These are phyloP conservation scores for Cordyceps farinosa DNA, from an alignment of 2,329 filamentous ascomycete genomes.

Conservation along the genomic window DNA sequence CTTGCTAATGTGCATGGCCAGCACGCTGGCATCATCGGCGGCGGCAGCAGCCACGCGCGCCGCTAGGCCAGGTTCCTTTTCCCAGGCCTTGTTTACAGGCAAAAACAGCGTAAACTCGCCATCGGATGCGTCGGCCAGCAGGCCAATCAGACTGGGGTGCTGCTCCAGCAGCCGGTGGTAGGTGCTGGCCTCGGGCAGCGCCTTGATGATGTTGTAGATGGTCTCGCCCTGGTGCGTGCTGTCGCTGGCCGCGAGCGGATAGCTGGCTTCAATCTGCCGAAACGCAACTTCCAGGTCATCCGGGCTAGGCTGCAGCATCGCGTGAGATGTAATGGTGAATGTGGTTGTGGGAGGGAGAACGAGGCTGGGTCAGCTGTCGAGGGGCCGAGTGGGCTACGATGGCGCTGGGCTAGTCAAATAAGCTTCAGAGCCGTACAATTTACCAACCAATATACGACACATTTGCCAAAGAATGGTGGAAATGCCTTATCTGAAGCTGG, in stretches of 20 bases:
- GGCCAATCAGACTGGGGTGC: not conserved
- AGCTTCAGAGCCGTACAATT: too few relatives aligned
- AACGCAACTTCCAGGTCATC: not conserved
- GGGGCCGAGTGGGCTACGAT: too few relatives aligned
- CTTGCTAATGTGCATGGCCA: constrained; percentile 5
- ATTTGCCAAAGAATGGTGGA: too few relatives aligned
- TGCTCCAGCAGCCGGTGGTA: not conserved
- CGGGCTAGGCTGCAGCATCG: not conserved
- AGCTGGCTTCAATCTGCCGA: not conserved
- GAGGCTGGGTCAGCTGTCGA: not conserved
- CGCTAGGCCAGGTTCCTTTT: not conserved
- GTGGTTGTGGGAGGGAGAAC: too few relatives aligned
- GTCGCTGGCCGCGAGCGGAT: not conserved
- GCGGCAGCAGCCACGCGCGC: not conserved
- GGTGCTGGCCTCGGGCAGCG: constrained; percentile 2
- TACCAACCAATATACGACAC: too few relatives aligned
- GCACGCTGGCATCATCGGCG: not conserved
- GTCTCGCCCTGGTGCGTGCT: not conserved
- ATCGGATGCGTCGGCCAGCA: not conserved
- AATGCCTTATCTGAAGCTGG: too few relatives aligned
- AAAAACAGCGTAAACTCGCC: constrained; percentile 9
- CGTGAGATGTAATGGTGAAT: too few relatives aligned
- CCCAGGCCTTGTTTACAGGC: constrained; percentile 2
- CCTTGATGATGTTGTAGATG: constrained; percentile 5
- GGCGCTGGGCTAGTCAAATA: too few relatives aligned